phyloP scores from a whole-genome alignment of 2,329 filamentous ascomycete genomes.

The Simplicillium aogashimaense region DNA sequence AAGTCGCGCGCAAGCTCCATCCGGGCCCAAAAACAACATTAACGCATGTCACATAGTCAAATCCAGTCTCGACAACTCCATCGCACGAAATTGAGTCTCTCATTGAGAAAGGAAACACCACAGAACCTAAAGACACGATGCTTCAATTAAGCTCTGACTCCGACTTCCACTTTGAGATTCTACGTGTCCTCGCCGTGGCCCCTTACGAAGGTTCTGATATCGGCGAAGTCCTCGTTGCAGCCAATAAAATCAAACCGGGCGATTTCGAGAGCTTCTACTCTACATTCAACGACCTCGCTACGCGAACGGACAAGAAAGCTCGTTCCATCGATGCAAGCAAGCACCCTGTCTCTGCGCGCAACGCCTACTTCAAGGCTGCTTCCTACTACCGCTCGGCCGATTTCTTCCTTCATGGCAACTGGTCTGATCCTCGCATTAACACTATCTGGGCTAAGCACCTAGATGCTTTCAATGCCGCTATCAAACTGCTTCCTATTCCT shows the following conservation, averaged over 20 bases:
- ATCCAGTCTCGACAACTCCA: neutral
- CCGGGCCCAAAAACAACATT: too few species aligned
- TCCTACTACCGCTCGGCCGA: slow-evolving; percentile 31
- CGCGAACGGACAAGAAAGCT: slow-evolving; percentile 10
- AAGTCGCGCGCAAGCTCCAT: too few species aligned
- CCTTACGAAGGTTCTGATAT: slow-evolving; percentile 17
- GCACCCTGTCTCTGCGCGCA: slow-evolving; percentile 15
- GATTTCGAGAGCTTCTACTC: slow-evolving; percentile 14
- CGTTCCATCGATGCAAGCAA: slow-evolving; percentile 9
- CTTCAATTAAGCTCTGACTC: slow-evolving; percentile 11
- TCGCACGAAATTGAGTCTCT: too few species aligned
- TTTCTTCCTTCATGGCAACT: slow-evolving; percentile 30
- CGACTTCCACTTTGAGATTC: slow-evolving; percentile 15
- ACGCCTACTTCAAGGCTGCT: slow-evolving; percentile 23
- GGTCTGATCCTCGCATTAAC: slow-evolving; percentile 27
- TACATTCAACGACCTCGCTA: slow-evolving; percentile 14
- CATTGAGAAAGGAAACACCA: neutral
- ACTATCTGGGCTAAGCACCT: slow-evolving; percentile 24
- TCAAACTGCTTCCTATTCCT: slow-evolving; percentile 21
- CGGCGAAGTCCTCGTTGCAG: slow-evolving; percentile 20
- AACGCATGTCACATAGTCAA: neutral
- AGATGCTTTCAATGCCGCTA: slow-evolving; percentile 25
- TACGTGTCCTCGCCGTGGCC: slow-evolving; percentile 11
- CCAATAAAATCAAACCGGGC: slow-evolving; percentile 13
- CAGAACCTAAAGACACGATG: slow-evolving; percentile 6